phyloP scores from a whole-genome alignment of 306 rosid species.

The Vigna angularis region DNA sequence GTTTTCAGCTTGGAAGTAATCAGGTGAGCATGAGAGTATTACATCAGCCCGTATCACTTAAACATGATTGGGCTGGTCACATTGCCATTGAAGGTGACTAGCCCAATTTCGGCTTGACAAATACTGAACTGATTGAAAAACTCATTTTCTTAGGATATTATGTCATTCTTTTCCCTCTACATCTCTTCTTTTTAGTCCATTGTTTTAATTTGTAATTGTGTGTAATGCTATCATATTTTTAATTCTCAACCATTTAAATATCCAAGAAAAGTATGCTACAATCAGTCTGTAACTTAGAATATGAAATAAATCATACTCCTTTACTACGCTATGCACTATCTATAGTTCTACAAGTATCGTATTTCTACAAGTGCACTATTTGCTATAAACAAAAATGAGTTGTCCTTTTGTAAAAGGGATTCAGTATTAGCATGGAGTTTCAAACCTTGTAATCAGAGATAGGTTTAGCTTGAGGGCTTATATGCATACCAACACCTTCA shows the following conservation, averaged over 20 bases:
- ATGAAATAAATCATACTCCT: constrained; percentile 29
- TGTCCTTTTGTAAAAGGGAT: constrained; percentile 26
- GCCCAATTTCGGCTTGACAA: constrained; percentile 8
- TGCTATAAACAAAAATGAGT: constrained; percentile 19
- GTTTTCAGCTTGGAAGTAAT: constrained; percentile 30
- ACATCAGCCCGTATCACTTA: constrained; percentile 2
- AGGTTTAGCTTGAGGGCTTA: constrained; percentile 52
- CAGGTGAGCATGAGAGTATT: constrained; percentile 4
- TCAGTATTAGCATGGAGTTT: constrained; percentile 32
- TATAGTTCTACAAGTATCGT: constrained; percentile 6
- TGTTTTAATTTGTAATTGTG: constrained; percentile 10
- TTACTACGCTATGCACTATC: background rate
- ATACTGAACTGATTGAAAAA: constrained; percentile 3
- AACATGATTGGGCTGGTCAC: constrained; percentile 3
- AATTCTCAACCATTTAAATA: constrained; percentile 16
- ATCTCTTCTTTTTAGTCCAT: constrained; percentile 33
- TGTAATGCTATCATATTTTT: background rate
- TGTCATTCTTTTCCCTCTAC: constrained; percentile 4
- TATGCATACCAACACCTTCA: constrained; percentile 69
- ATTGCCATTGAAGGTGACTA: background rate
- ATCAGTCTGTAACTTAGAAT: constrained; percentile 1
- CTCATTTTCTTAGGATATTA: constrained; percentile 25
- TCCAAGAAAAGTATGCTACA: constrained; percentile 15
- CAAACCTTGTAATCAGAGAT: constrained; percentile 60
- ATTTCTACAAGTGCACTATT: constrained; percentile 27